Percentiles rank a stretch among this genome's conserved stretches.
Evolutionary conservation across 1,284 basidiomycete species (phyloP).

Genomic region (Pholiota adiposa): DNA sequence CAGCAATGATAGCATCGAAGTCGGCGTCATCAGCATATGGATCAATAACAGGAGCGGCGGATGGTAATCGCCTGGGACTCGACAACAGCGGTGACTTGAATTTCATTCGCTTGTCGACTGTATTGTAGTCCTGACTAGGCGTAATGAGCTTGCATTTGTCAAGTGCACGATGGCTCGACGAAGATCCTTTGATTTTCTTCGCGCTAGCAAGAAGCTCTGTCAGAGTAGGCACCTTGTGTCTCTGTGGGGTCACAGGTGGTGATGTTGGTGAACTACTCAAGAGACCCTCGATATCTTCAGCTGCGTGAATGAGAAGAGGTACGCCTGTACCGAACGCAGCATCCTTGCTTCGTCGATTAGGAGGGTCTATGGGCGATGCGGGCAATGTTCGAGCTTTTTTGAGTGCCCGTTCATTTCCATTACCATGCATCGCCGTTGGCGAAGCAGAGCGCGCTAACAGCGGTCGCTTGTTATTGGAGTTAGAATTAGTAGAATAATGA

Average conservation of each 20-base stretch:
- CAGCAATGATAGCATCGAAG: slow-evolving; percentile 9
- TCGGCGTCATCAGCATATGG: slow-evolving; percentile 17
- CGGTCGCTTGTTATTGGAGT: slow-evolving; percentile 17
- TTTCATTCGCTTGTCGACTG: not conserved
- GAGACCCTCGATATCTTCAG: not conserved
- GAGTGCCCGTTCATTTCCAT: slow-evolving; percentile 9
- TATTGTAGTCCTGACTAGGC: not conserved
- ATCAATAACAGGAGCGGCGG: not conserved
- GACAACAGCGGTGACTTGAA: not conserved
- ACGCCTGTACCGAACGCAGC: not conserved
- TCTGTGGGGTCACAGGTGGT: slow-evolving; percentile 11
- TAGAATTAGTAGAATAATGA: not conserved
- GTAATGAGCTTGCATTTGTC: slow-evolving; percentile 3
- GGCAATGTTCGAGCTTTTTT: slow-evolving; percentile 24
- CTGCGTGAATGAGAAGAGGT: not conserved
- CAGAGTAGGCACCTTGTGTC: slow-evolving; percentile 20
- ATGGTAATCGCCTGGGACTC: not conserved
- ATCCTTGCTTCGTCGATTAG: not conserved
- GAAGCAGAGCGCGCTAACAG: not conserved
- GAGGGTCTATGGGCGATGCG: not conserved
- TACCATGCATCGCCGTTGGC: not conserved
- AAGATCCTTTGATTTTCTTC: slow-evolving; percentile 17
- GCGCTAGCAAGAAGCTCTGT: slow-evolving; percentile 27
- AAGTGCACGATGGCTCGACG: not conserved
- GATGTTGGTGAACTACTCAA: not conserved